Percentiles rank a stretch among this genome's conserved stretches.
Conservation (phyloP, 371 early-diverging fungal genomes). For the Actinomortierella ambigua region DNA sequence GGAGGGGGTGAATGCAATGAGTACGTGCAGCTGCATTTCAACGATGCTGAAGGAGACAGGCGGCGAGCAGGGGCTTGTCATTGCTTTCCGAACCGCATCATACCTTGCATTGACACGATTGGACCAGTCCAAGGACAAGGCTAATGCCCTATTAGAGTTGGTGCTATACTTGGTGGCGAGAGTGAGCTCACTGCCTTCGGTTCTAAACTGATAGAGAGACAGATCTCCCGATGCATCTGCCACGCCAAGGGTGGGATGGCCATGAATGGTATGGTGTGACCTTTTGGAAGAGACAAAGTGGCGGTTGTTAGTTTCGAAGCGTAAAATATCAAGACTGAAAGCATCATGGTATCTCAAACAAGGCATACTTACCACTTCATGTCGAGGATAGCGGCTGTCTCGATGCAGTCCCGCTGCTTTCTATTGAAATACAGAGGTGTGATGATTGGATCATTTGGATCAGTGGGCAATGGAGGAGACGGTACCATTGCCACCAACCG, state of each 20-base stretch:
- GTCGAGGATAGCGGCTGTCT: conserved; percentile 80
- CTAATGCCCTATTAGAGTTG: conserved; percentile 59
- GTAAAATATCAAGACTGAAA: not conserved
- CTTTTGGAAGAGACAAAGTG: conserved; percentile 3
- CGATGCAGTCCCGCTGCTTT: conserved; percentile 52
- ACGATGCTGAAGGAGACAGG: no score
- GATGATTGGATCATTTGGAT: conserved; percentile 24
- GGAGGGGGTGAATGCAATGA: not conserved
- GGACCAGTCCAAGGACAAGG: conserved; percentile 92
- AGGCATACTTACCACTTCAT: conserved; percentile 72
- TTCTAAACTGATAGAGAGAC: conserved; percentile 51
- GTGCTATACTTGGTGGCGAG: conserved; percentile 39
- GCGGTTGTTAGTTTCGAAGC: not conserved
- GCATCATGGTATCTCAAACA: not conserved
- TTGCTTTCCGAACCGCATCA: not conserved
- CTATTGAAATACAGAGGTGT: conserved; percentile 10
- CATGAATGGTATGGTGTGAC: conserved; percentile 54
- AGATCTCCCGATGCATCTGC: conserved; percentile 70
- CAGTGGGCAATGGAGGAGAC: conserved; percentile 1
- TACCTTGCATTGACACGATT: conserved; percentile 57
- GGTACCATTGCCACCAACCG: not conserved
- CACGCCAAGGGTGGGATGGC: conserved; percentile 55
- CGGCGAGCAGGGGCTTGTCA: not conserved
- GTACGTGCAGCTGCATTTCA: not conserved
- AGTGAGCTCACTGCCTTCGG: conserved; percentile 23